These are phyloP conservation scores for Candida palmyrensis DNA, from an alignment of 805 yeast genomes.

Conservation along the genomic window DNA sequence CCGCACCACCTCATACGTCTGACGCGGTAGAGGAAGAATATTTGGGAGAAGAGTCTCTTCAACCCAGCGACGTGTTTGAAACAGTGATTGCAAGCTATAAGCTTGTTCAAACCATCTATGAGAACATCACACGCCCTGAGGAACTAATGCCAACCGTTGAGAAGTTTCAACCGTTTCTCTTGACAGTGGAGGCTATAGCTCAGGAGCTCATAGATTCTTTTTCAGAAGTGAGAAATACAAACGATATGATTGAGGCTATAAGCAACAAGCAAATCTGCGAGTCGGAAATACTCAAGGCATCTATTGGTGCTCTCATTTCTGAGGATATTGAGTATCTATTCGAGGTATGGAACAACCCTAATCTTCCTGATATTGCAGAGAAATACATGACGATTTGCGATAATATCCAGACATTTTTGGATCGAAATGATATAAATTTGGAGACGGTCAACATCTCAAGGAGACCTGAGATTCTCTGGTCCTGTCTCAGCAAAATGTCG, in stretches of 20 bases:
- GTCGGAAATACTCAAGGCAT: constrained; percentile 23
- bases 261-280: constrained; percentile 24
- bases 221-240: constrained; percentile 11
- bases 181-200: constrained; percentile 14
- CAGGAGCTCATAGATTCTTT: constrained; percentile 13
- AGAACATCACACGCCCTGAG: constrained; percentile 12
- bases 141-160: too few relatives aligned
- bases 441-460: constrained; percentile 5
- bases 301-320: constrained; percentile 20
- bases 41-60: constrained; percentile 20
- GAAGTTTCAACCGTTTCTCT: constrained; percentile 18
- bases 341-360: constrained; percentile 27
- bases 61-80: constrained; percentile 33
- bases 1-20: neutral
- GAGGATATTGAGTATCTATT: constrained; percentile 20
- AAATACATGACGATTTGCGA: constrained; percentile 39
- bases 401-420: constrained; percentile 39
- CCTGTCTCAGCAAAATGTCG: constrained; percentile 32
- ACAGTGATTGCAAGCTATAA: constrained; percentile 24
- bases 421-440: constrained; percentile 22
- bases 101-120: constrained; percentile 26
- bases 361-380: constrained; percentile 27
- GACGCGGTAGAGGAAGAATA: constrained; percentile 11
- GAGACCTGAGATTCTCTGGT: constrained; percentile 30
- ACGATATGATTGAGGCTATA: constrained; percentile 23